phyloP scores from a whole-genome alignment of 1,139 yeast genomes.

The Debaryomyces subglobosus region DNA sequence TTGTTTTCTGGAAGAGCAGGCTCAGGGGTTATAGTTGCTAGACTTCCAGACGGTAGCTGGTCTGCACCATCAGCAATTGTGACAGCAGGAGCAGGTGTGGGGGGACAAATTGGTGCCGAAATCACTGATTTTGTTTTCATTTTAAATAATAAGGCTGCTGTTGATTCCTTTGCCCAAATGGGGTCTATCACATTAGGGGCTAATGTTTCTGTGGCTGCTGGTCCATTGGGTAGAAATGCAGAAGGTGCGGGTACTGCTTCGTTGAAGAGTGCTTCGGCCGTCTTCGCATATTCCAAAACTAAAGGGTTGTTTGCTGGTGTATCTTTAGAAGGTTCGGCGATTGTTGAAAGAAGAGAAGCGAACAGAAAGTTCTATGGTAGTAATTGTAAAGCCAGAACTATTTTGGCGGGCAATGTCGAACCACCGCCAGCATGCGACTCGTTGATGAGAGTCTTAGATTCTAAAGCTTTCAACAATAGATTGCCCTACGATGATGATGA shows the following conservation, averaged over 20 bases:
- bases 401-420: conserved; percentile 83
- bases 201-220: conserved; percentile 95
- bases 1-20: conserved; percentile 97
- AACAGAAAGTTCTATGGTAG: conserved; percentile 92
- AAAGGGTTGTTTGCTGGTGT: conserved; percentile 98
- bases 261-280: conserved; percentile 82
- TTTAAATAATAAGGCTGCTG: conserved; percentile 83
- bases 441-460: conserved; percentile 81
- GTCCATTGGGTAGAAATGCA: conserved; percentile 96
- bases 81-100: conserved; percentile 98
- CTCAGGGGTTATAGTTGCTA: conserved; percentile 91
- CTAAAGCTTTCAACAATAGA: conserved; percentile 76
- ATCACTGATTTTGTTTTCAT: conserved; percentile 95
- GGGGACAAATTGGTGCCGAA: conserved; percentile 97
- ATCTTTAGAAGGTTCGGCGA: conserved; percentile 93
- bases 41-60: conserved; percentile 95
- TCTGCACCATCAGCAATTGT: conserved; percentile 97
- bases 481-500: conserved; percentile 55
- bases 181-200: conserved; percentile 97
- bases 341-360: conserved; percentile 94
- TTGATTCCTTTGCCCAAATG: conserved; percentile 88
- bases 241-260: conserved; percentile 98
- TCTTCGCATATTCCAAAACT: conserved; percentile 91
- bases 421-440: conserved; percentile 95
- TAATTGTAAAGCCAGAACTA: conserved; percentile 80